Evolutionary conservation across 306 rosid genomes (phyloP).

Genomic region (Medicago ruthenica): DNA sequence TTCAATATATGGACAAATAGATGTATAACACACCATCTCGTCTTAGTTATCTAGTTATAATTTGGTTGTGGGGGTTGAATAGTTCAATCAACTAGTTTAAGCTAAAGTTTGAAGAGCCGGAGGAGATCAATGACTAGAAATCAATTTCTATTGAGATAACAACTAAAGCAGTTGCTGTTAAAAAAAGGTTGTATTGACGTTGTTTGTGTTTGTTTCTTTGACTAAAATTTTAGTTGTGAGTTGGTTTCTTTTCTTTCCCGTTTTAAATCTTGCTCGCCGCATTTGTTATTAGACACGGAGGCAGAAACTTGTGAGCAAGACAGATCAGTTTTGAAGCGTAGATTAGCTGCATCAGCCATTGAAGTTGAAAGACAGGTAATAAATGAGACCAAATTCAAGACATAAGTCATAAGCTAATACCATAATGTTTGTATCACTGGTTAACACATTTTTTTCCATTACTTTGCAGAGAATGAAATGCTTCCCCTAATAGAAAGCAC

Average conservation of each 20-base stretch:
- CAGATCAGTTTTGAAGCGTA: slow-evolving; percentile 68
- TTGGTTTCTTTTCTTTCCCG: slow-evolving; percentile 36
- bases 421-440: slow-evolving; percentile 24
- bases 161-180: no score
- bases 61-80: no score
- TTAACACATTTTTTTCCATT: slow-evolving; percentile 43
- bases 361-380: slow-evolving; percentile 88
- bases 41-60: no score
- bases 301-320: slow-evolving; percentile 74
- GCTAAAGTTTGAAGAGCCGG: no score
- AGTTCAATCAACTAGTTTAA: no score
- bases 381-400: slow-evolving; percentile 5
- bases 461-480: slow-evolving; percentile 88
- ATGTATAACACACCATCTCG: no score
- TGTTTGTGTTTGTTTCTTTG: not conserved
- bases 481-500: slow-evolving; percentile 69
- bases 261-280: slow-evolving; percentile 26
- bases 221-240: not conserved
- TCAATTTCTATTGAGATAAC: no score
- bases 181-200: not conserved
- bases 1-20: no score
- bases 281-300: slow-evolving; percentile 64
- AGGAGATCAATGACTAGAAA: no score
- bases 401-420: not conserved
- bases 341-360: slow-evolving; percentile 72